phyloP scores from a whole-genome alignment of 148 eudicot genomes.

The Cornus suecica region DNA sequence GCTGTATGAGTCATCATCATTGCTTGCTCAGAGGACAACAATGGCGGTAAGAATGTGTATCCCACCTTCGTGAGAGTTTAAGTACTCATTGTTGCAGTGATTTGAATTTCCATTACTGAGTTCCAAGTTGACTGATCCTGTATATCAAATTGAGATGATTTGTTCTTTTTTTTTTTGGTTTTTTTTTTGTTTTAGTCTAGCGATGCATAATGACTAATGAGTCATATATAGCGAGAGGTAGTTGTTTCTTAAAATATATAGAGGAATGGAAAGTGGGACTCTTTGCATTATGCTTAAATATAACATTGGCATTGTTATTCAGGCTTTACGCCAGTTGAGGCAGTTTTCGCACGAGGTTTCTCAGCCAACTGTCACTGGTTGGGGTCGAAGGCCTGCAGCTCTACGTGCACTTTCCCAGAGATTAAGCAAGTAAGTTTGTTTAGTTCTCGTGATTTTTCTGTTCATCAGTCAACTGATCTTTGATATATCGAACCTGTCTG shows the following conservation, averaged over 20 bases:
- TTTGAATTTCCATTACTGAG: not conserved
- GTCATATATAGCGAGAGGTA: not conserved
- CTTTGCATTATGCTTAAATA: not conserved
- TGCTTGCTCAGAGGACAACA: conserved; percentile 85
- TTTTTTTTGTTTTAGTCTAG: not conserved
- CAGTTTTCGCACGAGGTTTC: conserved; percentile 89
- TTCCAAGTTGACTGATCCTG: not conserved
- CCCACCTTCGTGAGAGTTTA: not conserved
- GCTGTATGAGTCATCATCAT: conserved; percentile 80
- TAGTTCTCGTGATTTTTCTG: not conserved
- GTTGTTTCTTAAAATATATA: too few relatives aligned
- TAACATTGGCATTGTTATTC: conserved; percentile 7
- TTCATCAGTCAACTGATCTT: not conserved
- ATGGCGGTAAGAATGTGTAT: conserved; percentile 57
- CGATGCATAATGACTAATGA: not conserved
- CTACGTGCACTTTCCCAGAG: conserved; percentile 88
- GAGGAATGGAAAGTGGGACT: not conserved
- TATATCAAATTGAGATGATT: not conserved
- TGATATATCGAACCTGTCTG: not conserved
- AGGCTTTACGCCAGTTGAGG: conserved; percentile 87
- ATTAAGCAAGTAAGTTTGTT: conserved; percentile 56
- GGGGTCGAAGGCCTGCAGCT: conserved; percentile 91
- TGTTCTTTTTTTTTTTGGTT: too few relatives aligned
- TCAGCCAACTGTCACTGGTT: conserved; percentile 69
- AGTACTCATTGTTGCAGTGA: not conserved